These are phyloP conservation scores for Cyanodermella asteris DNA, from an alignment of 2,329 filamentous ascomycete genomes.

Conservation along the genomic window DNA sequence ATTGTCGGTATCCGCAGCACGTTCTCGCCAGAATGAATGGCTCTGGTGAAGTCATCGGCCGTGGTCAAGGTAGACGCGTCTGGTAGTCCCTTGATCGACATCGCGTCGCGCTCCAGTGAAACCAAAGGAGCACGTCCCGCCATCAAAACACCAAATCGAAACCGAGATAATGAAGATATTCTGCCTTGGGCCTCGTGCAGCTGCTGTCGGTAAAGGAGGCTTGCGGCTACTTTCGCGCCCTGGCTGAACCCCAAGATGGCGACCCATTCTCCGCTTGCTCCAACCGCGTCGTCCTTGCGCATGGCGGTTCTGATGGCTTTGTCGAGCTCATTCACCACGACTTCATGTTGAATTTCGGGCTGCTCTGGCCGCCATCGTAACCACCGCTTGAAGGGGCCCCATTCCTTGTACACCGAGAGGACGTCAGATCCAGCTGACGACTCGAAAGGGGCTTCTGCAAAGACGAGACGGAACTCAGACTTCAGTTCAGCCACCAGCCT, in stretches of 20 bases:
- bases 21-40: slow-evolving; percentile 14
- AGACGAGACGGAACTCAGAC: slow-evolving; percentile 46
- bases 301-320: slow-evolving; percentile 24
- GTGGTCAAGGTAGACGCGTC: slow-evolving; percentile 5
- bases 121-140: slow-evolving; percentile 40
- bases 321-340: slow-evolving; percentile 20
- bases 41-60: not conserved
- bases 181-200: slow-evolving; percentile 14
- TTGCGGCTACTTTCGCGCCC: slow-evolving; percentile 39
- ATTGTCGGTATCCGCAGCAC: slow-evolving; percentile 36
- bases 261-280: slow-evolving; percentile 36
- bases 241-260: slow-evolving; percentile 45
- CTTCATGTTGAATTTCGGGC: slow-evolving; percentile 22
- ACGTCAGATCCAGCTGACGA: slow-evolving; percentile 41
- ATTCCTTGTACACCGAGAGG: slow-evolving; percentile 39
- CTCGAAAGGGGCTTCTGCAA: slow-evolving; percentile 46
- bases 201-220: slow-evolving; percentile 41
- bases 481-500: slow-evolving; percentile 27
- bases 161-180: slow-evolving; percentile 22
- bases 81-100: slow-evolving; percentile 3
- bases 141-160: slow-evolving; percentile 38
- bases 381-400: slow-evolving; percentile 43
- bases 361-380: slow-evolving; percentile 41
- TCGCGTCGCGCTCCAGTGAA: too few relatives aligned
- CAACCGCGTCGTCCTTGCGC: slow-evolving; percentile 25